These are phyloP conservation scores for Arthrinium puccinioides DNA, from an alignment of 2,329 filamentous ascomycete species.

Conservation along the genomic window DNA sequence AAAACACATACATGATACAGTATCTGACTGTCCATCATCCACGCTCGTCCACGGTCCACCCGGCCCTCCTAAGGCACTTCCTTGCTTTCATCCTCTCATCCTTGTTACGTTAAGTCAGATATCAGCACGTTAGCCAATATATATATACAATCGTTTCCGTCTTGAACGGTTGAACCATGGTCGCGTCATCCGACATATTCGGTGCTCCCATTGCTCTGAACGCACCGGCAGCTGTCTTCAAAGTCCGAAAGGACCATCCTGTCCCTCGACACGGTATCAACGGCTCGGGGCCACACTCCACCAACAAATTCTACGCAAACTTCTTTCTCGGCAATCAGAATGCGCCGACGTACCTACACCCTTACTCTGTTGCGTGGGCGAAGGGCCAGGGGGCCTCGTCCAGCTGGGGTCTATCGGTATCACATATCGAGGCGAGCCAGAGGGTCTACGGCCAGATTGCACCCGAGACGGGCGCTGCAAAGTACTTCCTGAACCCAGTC, in stretches of 20 bases:
- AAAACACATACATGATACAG: no score
- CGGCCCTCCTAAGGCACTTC: no score
- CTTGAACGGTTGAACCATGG: conserved; percentile 14
- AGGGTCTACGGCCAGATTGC: conserved; percentile 57
- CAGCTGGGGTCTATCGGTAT: conserved; percentile 73
- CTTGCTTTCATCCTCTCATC: no score
- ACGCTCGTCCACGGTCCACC: no score
- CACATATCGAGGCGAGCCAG: conserved; percentile 63
- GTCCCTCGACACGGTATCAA: conserved; percentile 45
- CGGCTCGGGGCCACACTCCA: conserved; percentile 47
- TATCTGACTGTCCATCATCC: no score
- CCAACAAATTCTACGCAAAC: conserved; percentile 79
- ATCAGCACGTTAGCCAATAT: not conserved
- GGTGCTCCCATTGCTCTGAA: conserved; percentile 44
- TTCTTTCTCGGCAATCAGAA: conserved; percentile 70
- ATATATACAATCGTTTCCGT: conserved; percentile 11
- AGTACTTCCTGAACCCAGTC: conserved; percentile 75
- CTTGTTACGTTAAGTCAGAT: no score
- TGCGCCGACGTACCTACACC: conserved; percentile 65
- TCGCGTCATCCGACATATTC: conserved; percentile 42
- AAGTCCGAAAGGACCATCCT: conserved; percentile 47
- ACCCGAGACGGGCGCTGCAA: conserved; percentile 47
- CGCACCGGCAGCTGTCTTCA: conserved; percentile 41
- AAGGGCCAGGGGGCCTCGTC: conserved; percentile 53
- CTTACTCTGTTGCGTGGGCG: conserved; percentile 63